Base-by-base conservation (phyloP, 108 stramenopile species). In the Nannochloropsis salina region DNA sequence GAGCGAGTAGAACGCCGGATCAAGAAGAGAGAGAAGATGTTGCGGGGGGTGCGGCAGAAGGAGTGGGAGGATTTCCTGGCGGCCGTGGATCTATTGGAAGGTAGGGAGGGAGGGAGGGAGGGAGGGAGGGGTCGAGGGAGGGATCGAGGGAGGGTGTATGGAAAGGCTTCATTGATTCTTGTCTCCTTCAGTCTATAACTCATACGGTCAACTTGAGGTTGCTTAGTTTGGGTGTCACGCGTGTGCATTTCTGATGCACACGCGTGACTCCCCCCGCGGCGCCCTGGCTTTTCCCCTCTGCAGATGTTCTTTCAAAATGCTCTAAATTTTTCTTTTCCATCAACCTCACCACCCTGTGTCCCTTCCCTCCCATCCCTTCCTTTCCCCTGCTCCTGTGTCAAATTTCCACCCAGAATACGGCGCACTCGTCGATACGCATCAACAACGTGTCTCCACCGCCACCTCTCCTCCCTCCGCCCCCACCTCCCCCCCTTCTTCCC, bases 31-130 rank as follows among this genome's bases (percentile, higher is more conserved):
- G 61, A 74, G 61, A 74, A 74, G 61, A 74, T 2, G 2, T n/a
- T 74, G 5, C 61, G 61, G 61, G 61, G 61, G n/a, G 61, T 74
- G 20, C 61, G 61, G n/a, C 61, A 74, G 61, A 74, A 74, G 61
- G 61, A 74, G 6, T 74, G 61, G 61, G 61, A 74, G 4, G 61
- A 74, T 3, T 74, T 74, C 8, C 8, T 74, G 61, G 61, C 61
- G 6, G 61, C 61, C 3, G 61, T 74, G 61, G 61, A 74, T 6
- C n/a, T 74, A 1, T n/a, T 74, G 4, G 61, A 74, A 74, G 61
- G 61, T 74, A 8, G n/a, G 61, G 61, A 74, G 61, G 61, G 61
- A 74, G 61, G 61, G 61, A 74, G 61, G 61, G 3, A 74, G 61
- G 61, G 61, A 74, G 61, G 61, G 61, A 74, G 4, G 61, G 3